Base-by-base conservation (phyloP, 2,329 filamentous ascomycete genomes). In the Botrytis cinerea region DNA sequence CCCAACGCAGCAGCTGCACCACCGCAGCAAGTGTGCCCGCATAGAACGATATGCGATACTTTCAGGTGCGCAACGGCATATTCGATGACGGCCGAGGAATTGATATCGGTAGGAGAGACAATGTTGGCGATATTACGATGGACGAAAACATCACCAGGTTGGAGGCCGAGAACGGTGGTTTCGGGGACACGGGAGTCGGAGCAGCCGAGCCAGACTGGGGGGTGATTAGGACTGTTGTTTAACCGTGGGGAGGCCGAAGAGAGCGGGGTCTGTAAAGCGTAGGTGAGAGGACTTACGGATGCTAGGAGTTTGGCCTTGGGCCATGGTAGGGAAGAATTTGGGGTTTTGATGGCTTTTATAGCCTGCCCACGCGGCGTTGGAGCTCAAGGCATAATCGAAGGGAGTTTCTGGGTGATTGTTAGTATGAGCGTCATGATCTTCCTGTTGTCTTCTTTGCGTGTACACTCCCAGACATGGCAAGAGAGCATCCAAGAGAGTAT, bases 101-200 rank as follows among this genome's bases (percentile, higher is more conserved):
- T 93, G 81, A 95, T 88, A 81, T 97, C 94, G 78, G 89, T 90
- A 32, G 90, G 85, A 73, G 90, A 89, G 76, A 97, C 84, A 80
- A 95, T 89, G 84, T 97, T 97, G 83, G 93, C 93, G 81, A 97
- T 95, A 85, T 97, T 97, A 81, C 94, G 92, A 85, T 97, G 93
- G 70, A 94, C 92, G 82, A 97, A 97, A 77, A 97, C 90, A 79
- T 97, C 93, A 74, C 94, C 93, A 4, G 93, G 93, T 79, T 93
- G 87, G 74, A 94, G 87, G 79, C 92, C 91, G 43, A 95, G 87
- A 79, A 97, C 87, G 67, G 91, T 94, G 8, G 93, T 95, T 83
- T 96, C 94, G 1, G 94, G 93, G 77, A 93, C 91, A 76, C 94
- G 92, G 57, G 91, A 93, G 85, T 97, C 94, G 79, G 93, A 92